Base-by-base conservation (phyloP, 1,284 basidiomycete genomes). In the Papiliotrema terrestris region DNA sequence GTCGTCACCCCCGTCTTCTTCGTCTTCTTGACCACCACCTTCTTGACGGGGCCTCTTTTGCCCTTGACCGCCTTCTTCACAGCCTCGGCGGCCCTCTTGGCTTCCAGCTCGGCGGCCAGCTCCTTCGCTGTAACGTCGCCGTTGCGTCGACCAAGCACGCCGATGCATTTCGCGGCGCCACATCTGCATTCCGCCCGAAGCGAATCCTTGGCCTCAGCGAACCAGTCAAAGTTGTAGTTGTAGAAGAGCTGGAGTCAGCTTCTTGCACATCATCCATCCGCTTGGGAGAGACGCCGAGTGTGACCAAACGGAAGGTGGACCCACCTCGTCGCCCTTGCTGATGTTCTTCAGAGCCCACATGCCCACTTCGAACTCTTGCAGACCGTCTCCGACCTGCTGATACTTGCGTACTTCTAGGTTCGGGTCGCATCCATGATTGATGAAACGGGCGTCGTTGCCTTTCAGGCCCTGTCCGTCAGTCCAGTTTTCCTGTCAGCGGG, bases 361-460 rank as follows among this genome's bases (percentile, higher is more conserved):
- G 8, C 76, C 74, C 8, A 78, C 69, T 59, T 80, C 77, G 53
- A 68, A 79, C 63, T 80, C 79, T 45, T 80, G 78, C 44, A 64
- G 61, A 6, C 72, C 74, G 44, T 73, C 71, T 2, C 74, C 73
- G 6, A 73, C 50, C 0, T 66, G 73, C 52, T 70, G 68, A 48
- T 68, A 74, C 56, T 76, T 74, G 29, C 72, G 67, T 14, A 79
- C 73, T 48, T 76, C 73, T 29, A 78, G 64, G 48, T 78, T 79
- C 1, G 78, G 77, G 6, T 64, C 63, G 49, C 78, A 79, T 2
- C 73, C 72, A 58, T 79, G 78, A 61, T 80, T 80, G 63, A 79
- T 77, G 65, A 79, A 80, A 17, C 79, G 62, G 3, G 78, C 73
- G 25, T 75, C 72, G 61, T 79, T 80, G 19, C 79, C 79, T 54